These are phyloP conservation scores for Centella asiatica DNA, from an alignment of 129 eudicot species.

Conservation along the genomic window DNA sequence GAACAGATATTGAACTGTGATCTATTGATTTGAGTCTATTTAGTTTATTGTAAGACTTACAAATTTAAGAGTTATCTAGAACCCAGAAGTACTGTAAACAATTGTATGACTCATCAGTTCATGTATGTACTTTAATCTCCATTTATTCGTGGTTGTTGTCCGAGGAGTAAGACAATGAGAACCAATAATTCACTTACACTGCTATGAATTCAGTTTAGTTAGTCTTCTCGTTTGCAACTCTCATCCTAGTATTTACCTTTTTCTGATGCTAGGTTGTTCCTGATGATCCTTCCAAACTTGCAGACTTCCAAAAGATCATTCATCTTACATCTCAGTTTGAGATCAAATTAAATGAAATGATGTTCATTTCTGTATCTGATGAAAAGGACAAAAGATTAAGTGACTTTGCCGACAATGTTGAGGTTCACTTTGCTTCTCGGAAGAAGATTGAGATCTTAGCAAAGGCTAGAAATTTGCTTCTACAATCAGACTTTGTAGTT, in stretches of 20 bases:
- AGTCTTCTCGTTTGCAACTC: background rate
- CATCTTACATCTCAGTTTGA: conserved; percentile 70
- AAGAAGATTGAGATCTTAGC: conserved; percentile 91
- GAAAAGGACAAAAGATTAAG: conserved; percentile 64
- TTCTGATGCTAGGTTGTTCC: conserved; percentile 63
- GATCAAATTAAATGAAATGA: conserved; percentile 46
- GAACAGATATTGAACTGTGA: too few relatives aligned
- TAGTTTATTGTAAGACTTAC: too few relatives aligned
- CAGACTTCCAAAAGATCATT: conserved; percentile 75
- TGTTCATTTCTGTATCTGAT: conserved; percentile 62
- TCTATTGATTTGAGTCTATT: too few relatives aligned
- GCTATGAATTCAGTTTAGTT: background rate
- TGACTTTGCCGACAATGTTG: conserved; percentile 79
- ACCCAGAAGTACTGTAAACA: too few relatives aligned
- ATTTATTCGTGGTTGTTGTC: too few relatives aligned
- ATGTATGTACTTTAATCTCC: too few relatives aligned
- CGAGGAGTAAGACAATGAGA: too few relatives aligned
- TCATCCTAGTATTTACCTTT: background rate
- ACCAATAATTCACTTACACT: too few relatives aligned
- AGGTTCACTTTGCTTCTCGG: conserved; percentile 88
- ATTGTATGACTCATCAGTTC: too few relatives aligned
- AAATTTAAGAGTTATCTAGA: too few relatives aligned
- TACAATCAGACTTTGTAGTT: conserved; percentile 55
- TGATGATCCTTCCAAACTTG: conserved; percentile 87
- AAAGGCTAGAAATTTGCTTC: conserved; percentile 67